Base-by-base conservation (phyloP, 192 early-diverging fungal genomes). In the Spizellomyces punctatus region DNA sequence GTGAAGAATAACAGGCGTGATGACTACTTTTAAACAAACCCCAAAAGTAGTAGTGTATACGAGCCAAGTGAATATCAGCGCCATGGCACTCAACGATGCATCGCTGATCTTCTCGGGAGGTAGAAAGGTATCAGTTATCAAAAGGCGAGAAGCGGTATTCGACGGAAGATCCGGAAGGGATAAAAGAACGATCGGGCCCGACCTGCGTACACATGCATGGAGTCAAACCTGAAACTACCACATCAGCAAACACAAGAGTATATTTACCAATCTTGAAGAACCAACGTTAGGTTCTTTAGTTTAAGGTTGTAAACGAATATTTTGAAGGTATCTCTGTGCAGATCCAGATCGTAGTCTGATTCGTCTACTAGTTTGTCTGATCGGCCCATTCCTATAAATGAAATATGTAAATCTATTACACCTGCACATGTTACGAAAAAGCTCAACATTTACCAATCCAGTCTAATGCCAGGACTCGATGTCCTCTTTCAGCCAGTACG, bases 401-500 rank as follows among this genome's bases (percentile, higher is more conserved):
- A 54, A n/a, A 54, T n/a, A 36, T 36, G 27, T 36, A 36, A 36
- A 36, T 36, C 27, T 36, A 36, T 36, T 3, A 3, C 27, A 36
- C 27, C 14, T 54, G 50, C 50, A 0, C 50, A n/a, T 12, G 17
- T n/a, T 54, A 0, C 50, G 4, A 19, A 0, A 4, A 54, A 54
- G 50, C 50, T n/a, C 17, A 54, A 54, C 17, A 19, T 54, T n/a
- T 19, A 54, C 50, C 50, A 54, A 54, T 54, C 50, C 50, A 54
- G 50, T 54, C 50, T 19, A 54, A 54, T 19, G 50, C 50, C 12
- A 54, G 12, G 50, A 54, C 50, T 54, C 50, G 12, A 19, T 54
- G 50, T 54, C 50, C 50, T 54, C 14, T n/a, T n/a, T 54, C 17
- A 19, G 14, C 12, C 17, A 54, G 50, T 19, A 19, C 17, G 4